A percentile compares a stretch with the other conserved stretches of the same genome.
Conservation (phyloP, 345 rosid species). For the Bruguiera parviflora region DNA sequence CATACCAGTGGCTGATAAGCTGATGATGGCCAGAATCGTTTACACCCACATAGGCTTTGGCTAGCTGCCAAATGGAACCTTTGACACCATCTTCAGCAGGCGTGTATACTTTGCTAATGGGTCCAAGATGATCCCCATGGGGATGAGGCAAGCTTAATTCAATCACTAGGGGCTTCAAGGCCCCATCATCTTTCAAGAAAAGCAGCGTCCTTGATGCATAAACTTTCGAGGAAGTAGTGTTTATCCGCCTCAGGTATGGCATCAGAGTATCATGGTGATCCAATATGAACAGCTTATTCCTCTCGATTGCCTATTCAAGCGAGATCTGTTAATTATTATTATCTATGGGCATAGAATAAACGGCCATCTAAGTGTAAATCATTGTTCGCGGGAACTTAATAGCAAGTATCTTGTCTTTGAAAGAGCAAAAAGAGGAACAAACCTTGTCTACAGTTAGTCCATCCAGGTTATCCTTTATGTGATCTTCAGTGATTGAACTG, state of each 20-base stretch:
- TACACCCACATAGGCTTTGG: constrained; percentile 84
- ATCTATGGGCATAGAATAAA: too few species aligned
- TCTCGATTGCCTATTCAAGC: constrained; percentile 49
- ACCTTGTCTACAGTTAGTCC: constrained; percentile 29
- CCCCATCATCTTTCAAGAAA: constrained; percentile 69
- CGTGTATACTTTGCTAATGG: constrained; percentile 53
- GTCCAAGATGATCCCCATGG: constrained; percentile 59
- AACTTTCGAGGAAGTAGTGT: constrained; percentile 53
- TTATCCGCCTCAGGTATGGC: constrained; percentile 67
- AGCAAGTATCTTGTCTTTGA: not conserved
- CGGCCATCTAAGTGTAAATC: not conserved
- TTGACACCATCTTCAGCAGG: constrained; percentile 69
- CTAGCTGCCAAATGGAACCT: constrained; percentile 72
- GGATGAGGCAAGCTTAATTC: constrained; percentile 79
- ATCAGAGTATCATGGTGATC: constrained; percentile 81
- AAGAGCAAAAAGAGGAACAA: not conserved
- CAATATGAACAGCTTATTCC: constrained; percentile 61
- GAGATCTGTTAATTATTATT: not conserved
- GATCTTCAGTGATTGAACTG: constrained; percentile 32
- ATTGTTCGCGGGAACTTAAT: not conserved
- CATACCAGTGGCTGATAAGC: constrained; percentile 90
- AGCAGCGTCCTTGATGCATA: constrained; percentile 79
- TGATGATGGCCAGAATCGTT: constrained; percentile 89
- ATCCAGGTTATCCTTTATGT: constrained; percentile 23
- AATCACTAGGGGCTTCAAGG: constrained; percentile 78